phyloP scores from a whole-genome alignment of 169 alveolate species.

The Plasmodium gaboni region DNA sequence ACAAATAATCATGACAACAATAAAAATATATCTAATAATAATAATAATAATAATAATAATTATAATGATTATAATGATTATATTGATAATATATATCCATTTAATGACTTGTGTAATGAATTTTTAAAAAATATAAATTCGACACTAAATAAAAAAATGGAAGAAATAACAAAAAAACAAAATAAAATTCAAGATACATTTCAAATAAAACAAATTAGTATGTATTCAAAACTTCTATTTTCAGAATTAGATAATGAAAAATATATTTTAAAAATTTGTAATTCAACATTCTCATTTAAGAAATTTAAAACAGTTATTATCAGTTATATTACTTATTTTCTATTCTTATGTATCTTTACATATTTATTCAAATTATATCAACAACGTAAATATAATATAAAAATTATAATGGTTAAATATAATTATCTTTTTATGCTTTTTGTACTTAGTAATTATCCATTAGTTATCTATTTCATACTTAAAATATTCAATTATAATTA shows the following conservation, averaged over 20 bases:
- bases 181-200: slow-evolving; percentile 42
- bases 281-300: slow-evolving; percentile 55
- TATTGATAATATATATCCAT: background rate
- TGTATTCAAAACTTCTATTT: slow-evolving; percentile 55
- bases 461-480: slow-evolving; percentile 49
- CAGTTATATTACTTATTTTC: slow-evolving; percentile 40
- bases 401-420: slow-evolving; percentile 61
- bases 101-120: slow-evolving; percentile 23
- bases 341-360: slow-evolving; percentile 55
- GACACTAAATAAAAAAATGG: slow-evolving; percentile 17
- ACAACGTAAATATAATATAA: slow-evolving; percentile 29
- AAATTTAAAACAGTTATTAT: slow-evolving; percentile 43
- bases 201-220: slow-evolving; percentile 65
- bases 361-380: slow-evolving; percentile 60
- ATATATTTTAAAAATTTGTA: slow-evolving; percentile 71
- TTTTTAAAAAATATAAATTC: slow-evolving; percentile 39
- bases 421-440: slow-evolving; percentile 74
- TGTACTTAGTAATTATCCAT: slow-evolving; percentile 60
- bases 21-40: slow-evolving; percentile 18
- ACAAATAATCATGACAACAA: background rate
- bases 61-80: slow-evolving; percentile 12
- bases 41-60: background rate
- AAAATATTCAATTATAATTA: slow-evolving; percentile 65
- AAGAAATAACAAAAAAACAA: slow-evolving; percentile 37
- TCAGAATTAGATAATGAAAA: slow-evolving; percentile 73